phyloP scores from a whole-genome alignment of 2,329 filamentous ascomycete genomes.

The Alternaria angustiovoidea region DNA sequence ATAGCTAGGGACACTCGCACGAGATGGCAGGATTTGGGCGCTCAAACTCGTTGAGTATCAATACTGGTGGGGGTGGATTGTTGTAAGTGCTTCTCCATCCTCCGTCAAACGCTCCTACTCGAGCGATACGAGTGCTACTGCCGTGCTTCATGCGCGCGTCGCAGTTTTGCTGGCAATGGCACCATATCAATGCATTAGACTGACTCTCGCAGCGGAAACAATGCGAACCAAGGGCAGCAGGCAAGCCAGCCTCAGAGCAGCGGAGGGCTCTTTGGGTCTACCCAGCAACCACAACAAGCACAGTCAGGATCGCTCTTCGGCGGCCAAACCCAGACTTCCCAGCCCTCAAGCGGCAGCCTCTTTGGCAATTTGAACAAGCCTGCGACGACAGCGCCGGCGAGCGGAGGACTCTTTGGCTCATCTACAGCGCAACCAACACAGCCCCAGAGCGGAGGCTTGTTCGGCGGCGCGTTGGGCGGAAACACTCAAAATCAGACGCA shows the following conservation, averaged over 20 bases:
- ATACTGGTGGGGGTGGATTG: conserved; percentile 57
- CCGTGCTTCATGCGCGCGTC: neutral
- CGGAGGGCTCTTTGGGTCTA: conserved; percentile 39
- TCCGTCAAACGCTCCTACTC: neutral
- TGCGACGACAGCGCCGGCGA: conserved; percentile 33
- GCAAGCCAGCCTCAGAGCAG: conserved; percentile 38
- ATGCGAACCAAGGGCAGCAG: conserved; percentile 38
- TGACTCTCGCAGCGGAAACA: conserved; percentile 43
- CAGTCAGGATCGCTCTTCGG: conserved; percentile 39
- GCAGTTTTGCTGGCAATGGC: neutral
- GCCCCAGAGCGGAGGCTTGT: conserved; percentile 40
- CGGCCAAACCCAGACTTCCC: conserved; percentile 27
- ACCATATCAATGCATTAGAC: conserved; percentile 13
- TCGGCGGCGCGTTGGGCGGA: conserved; percentile 46
- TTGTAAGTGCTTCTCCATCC: conserved; percentile 52
- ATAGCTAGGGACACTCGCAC: conserved; percentile 1
- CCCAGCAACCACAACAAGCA: conserved; percentile 34
- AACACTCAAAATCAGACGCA: conserved; percentile 37
- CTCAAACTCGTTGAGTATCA: conserved; percentile 62
- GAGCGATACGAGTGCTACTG: neutral
- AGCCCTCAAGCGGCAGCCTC: conserved; percentile 41
- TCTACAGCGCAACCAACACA: conserved; percentile 39
- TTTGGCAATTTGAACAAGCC: conserved; percentile 51
- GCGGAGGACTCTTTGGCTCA: conserved; percentile 48
- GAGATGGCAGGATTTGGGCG: conserved; percentile 56